Evolutionary conservation across 106 monocot genomes (phyloP), one percentile per base, ranked within the genome.

Genomic region (Alisma plantagoaquatica): DNA sequence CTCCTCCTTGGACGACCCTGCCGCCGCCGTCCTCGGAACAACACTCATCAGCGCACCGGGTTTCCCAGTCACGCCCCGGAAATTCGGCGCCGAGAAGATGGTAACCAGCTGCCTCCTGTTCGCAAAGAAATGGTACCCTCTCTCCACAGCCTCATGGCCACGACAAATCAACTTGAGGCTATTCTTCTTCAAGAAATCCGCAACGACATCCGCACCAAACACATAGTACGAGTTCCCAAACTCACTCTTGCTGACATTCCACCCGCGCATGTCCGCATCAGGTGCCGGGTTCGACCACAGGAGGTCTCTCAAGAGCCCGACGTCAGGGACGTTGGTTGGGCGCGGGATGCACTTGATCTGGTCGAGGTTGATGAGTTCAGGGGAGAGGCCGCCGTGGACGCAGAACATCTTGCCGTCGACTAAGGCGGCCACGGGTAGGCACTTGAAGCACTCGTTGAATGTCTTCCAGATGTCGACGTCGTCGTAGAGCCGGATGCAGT

Each of bases 351-450:
- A 44, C 27, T 69, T 38, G 20, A 78, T 78, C 46, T 78, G 78
- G 53, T 73, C 73, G 49, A 78, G 46, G 58, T 43, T 64, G 31
- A 60, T 29, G 53, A 78, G 53, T 27, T 63, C 67, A 0, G 78
- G 78, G 60, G 78, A 78, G 49, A 78, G 63, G 15, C 78, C 78
- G 16, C 73, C 78, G 67, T 78, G 73, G 68, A 78, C 57, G 46
- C 78, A 78, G 3, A 78, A 51, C 26, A 78, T 73, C 49, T 73
- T 78, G 32, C 64, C 68, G 41, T 66, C 71, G 3, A 76, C 60
- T 9, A 70, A 52, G 29, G 71, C 76, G 8, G 71, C 70, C 46
- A 76, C 64, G 29, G 78, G 78, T 3, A 78, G 78, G 49, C 78
- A 73, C 43, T 78, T 64, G 26, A 78, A 78, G 46, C 78, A 78